Evolutionary conservation across 331 rosid species (phyloP).

Genomic region (Quercus lobata): DNA sequence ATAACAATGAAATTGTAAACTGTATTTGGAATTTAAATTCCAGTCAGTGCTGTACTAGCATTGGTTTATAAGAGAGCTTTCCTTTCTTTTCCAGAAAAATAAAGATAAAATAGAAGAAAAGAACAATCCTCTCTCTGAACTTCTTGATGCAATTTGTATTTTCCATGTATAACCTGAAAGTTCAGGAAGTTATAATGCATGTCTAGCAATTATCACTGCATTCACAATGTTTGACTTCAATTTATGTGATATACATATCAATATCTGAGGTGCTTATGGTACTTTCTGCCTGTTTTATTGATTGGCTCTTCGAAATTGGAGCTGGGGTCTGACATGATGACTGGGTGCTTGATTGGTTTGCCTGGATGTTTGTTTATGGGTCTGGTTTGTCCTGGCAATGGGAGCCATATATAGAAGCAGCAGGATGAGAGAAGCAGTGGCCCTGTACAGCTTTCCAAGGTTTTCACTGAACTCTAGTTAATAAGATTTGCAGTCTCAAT

Average conservation of each 20-base stretch:
- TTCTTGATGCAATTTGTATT: not conserved
- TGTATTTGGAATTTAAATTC: not conserved
- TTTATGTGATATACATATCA: not conserved
- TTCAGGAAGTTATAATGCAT: not conserved
- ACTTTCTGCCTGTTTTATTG: constrained; percentile 66
- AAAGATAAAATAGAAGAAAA: not conserved
- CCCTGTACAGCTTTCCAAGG: constrained; percentile 98
- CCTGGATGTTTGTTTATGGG: constrained; percentile 69
- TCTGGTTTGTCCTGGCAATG: constrained; percentile 73
- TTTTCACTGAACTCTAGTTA: constrained; percentile 18
- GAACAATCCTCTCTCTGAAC: not conserved
- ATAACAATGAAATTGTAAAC: not conserved
- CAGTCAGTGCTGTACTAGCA: not conserved
- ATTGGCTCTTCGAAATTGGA: constrained; percentile 94
- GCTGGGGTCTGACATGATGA: constrained; percentile 92
- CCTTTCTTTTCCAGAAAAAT: not conserved
- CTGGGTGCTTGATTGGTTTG: constrained; percentile 61
- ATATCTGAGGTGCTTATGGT: constrained; percentile 51
- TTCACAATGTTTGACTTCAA: not conserved
- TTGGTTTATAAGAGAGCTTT: not conserved
- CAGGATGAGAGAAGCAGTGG: constrained; percentile 59
- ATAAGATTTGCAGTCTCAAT: constrained; percentile 6
- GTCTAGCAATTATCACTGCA: not conserved
- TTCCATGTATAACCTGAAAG: not conserved
- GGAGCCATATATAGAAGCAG: constrained; percentile 89